These are phyloP conservation scores for Earliella scabrosa DNA, from an alignment of 1,284 basidiomycete species.

Conservation along the genomic window DNA sequence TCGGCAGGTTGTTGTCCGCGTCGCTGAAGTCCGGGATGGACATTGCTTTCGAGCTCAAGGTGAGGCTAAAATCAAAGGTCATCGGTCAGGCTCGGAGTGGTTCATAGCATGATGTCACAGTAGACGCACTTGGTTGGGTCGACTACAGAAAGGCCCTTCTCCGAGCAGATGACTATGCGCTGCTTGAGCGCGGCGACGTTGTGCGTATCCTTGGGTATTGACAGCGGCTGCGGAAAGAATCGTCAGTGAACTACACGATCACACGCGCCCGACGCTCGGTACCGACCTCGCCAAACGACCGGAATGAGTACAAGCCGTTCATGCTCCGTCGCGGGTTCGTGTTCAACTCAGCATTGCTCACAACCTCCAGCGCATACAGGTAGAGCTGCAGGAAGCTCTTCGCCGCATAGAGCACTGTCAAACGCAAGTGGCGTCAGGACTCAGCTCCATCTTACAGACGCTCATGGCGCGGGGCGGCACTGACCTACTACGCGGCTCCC, in stretches of 20 bases:
- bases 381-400: conserved; percentile 64
- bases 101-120: too few relatives aligned
- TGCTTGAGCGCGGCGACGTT: conserved; percentile 61
- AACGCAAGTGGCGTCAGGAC: too few relatives aligned
- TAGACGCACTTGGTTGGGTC: conserved; percentile 66
- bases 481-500: conserved; percentile 57
- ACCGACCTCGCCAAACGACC: conserved; percentile 65
- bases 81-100: too few relatives aligned
- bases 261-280: too few relatives aligned
- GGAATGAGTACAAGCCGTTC: conserved; percentile 47
- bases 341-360: conserved; percentile 35
- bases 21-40: conserved; percentile 67
- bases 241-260: neutral
- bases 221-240: conserved; percentile 52
- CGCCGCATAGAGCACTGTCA: conserved; percentile 66
- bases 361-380: conserved; percentile 50
- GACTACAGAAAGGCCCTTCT: conserved; percentile 64
- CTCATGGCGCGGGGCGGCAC: too few relatives aligned
- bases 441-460: too few relatives aligned
- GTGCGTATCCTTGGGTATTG: conserved; percentile 69
- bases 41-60: conserved; percentile 40
- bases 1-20: conserved; percentile 43
- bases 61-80: conserved; percentile 36
- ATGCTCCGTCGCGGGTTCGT: conserved; percentile 37
- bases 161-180: conserved; percentile 66